These are phyloP conservation scores for Penicillium steckii DNA, from an alignment of 495 filamentous ascomycete genomes.

Conservation along the genomic window DNA sequence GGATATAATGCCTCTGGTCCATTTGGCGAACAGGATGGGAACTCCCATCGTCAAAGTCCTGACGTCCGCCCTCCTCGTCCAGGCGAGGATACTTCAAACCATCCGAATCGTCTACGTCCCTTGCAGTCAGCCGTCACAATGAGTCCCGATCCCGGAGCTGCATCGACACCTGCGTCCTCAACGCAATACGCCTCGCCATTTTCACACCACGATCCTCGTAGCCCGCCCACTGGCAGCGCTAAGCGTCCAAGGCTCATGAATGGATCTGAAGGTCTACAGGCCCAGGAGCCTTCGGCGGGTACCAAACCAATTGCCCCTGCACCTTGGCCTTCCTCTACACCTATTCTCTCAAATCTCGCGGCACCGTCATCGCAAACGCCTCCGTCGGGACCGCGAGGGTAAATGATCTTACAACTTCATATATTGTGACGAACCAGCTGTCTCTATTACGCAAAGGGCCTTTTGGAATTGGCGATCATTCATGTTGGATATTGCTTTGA, in stretches of 20 bases:
- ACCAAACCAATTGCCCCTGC: constrained; percentile 3
- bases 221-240: constrained; percentile 20
- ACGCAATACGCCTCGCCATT: constrained; percentile 37
- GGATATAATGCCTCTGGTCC: constrained; percentile 15
- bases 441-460: no score
- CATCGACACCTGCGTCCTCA: constrained; percentile 29
- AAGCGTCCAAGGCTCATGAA: constrained; percentile 48
- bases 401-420: background rate
- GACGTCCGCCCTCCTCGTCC: constrained; percentile 24
- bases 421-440: background rate
- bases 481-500: background rate
- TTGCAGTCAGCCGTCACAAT: constrained; percentile 28
- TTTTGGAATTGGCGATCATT: background rate
- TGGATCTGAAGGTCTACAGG: constrained; percentile 26
- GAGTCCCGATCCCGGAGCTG: constrained; percentile 32
- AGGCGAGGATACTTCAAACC: constrained; percentile 29
- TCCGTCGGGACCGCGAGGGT: constrained; percentile 18
- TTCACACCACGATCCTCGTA: constrained; percentile 29
- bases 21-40: constrained; percentile 13
- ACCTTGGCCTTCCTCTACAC: constrained; percentile 20
- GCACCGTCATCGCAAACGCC: constrained; percentile 26
- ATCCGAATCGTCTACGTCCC: constrained; percentile 23
- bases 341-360: constrained; percentile 27
- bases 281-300: constrained; percentile 11
- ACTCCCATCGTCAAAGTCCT: constrained; percentile 15